These are phyloP conservation scores for Xylaria polymorpha DNA, from an alignment of 2,329 filamentous ascomycete species.

Conservation along the genomic window DNA sequence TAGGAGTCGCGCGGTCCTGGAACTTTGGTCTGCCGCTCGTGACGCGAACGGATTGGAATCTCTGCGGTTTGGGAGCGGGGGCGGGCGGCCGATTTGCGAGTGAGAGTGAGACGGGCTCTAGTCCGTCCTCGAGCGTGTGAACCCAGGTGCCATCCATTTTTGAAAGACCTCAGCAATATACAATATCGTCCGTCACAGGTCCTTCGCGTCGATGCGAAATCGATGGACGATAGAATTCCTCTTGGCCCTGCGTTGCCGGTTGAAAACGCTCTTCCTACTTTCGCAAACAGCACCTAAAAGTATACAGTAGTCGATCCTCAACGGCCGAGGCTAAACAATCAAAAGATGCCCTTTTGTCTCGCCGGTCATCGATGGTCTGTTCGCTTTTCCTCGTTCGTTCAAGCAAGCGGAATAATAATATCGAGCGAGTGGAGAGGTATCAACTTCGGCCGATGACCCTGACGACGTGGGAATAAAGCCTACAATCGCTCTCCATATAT, in stretches of 20 bases:
- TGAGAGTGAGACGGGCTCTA: constrained; percentile 32
- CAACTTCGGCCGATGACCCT: not conserved
- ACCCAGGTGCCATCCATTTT: constrained; percentile 39
- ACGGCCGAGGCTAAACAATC: constrained; percentile 8
- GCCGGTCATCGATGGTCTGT: constrained; percentile 13
- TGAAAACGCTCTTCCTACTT: not conserved
- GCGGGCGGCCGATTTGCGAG: constrained; percentile 30
- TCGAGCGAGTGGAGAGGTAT: constrained; percentile 21
- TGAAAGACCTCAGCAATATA: not conserved
- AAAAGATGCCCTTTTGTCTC: constrained; percentile 5
- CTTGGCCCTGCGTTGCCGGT: constrained; percentile 1
- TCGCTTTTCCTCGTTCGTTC: constrained; percentile 14
- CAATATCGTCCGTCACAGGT: not conserved
- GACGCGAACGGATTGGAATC: constrained; percentile 37
- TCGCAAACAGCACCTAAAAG: not conserved
- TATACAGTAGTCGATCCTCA: not conserved
- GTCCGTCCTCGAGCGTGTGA: constrained; percentile 36
- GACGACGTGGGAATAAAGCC: constrained; percentile 25
- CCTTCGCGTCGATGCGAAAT: constrained; percentile 3
- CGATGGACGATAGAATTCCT: not conserved
- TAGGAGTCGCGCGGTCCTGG: constrained; percentile 26
- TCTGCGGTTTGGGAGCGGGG: constrained; percentile 37
- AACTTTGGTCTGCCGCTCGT: constrained; percentile 26
- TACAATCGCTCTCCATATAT: constrained; percentile 28
- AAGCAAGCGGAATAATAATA: constrained; percentile 7